Evolutionary conservation across 164 flowering plant genomes (phyloP), one percentile per base, ranked within the genome.

Genomic region (Malania oleifera): DNA sequence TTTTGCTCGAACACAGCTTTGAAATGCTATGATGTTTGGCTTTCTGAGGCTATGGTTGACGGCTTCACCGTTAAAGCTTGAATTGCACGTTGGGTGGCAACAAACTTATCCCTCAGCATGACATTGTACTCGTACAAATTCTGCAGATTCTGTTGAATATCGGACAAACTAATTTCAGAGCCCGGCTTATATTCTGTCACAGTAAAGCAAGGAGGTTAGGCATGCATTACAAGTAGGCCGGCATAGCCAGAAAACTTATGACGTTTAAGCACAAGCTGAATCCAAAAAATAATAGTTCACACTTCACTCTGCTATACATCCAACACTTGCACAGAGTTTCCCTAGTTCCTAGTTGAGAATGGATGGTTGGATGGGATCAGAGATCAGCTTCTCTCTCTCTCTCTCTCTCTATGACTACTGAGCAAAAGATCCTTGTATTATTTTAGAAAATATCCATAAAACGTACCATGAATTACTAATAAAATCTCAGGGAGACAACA

Each of bases 81-180:
- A 52, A 85, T 81, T 77, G 65, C 64, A 55, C 84, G 72, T 27
- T 77, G 87, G 24, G 83, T 60, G 47, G 68, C 75, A 9, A 72
- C 38, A 11, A 91, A 63, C 61, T 81, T 80, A 44, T 91, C 92
- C 64, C 87, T 73, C 55, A 91, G 74, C 67, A 73, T 56, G n/a
- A 71, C 74, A 71, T 85, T 91, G 70, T 85, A 86, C 51, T 88
- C 81, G 26, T 78, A 80, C 60, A 91, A 59, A 41, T 67, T 63
- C 56, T 73, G 75, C 7, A 91, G 76, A 65, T 75, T 78, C 73
- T 68, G 82, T 69, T 77, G 83, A 50, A 91, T 65, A 50, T 84
- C 83, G 18, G 80, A 66, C 60, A 85, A 62, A 34, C 73, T 76
- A 24, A 69, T 54, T 56, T 78, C 81, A 54, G 78, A 62, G 51